phyloP scores from a whole-genome alignment of 1,284 basidiomycete genomes.

The Cystobasidiaceae sp. region DNA sequence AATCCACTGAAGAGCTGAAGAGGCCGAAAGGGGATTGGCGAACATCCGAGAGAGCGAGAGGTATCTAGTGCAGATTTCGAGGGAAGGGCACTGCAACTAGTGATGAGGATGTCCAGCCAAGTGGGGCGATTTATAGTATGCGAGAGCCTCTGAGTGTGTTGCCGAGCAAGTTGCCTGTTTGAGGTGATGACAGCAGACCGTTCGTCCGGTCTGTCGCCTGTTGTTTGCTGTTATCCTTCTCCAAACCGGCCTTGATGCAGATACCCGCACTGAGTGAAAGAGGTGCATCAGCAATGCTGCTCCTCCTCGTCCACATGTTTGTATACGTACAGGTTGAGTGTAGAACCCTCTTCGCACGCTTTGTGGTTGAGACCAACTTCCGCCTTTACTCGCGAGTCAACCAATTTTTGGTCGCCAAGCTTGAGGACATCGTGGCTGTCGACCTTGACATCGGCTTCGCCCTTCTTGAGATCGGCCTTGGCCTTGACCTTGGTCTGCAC shows the following conservation, averaged over 20 bases:
- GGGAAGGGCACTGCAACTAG: background rate
- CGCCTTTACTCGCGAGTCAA: constrained; percentile 20
- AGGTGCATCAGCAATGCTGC: background rate
- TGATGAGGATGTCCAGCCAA: background rate
- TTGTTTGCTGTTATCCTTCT: background rate
- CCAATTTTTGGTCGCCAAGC: constrained; percentile 15
- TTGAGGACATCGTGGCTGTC: constrained; percentile 15
- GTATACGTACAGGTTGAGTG: constrained; percentile 11
- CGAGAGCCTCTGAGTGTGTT: background rate
- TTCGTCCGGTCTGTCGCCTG: too few relatives aligned
- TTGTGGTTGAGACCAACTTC: constrained; percentile 21
- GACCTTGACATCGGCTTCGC: constrained; percentile 16
- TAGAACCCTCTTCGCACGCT: constrained; percentile 1
- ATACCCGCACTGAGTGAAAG: background rate
- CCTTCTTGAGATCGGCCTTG: constrained; percentile 19
- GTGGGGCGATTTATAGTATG: background rate
- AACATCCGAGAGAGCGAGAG: background rate
- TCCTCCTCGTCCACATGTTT: background rate
- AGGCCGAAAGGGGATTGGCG: too few relatives aligned
- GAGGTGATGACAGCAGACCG: too few relatives aligned
- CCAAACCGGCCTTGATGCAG: background rate
- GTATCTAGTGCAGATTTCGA: background rate
- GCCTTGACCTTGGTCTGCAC: constrained; percentile 4
- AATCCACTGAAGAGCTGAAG: too few relatives aligned
- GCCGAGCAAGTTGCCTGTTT: background rate